Evolutionary conservation across 495 filamentous ascomycete species (phyloP).

Genomic region (Daldinia childiae): DNA sequence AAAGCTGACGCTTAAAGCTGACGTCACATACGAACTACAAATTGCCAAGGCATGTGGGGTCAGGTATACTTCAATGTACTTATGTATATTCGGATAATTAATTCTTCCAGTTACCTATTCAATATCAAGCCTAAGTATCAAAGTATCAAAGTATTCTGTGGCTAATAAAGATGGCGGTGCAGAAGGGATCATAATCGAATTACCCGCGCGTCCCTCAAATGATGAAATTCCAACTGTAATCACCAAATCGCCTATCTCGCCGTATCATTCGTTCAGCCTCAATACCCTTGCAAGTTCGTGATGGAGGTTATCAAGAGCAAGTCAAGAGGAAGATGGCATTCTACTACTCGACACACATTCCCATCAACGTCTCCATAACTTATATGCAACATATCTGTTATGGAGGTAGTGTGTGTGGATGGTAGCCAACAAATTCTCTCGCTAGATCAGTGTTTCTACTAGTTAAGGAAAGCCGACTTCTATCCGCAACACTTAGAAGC

Average conservation of each 20-base stretch:
- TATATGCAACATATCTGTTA: constrained; percentile 1
- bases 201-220: constrained; percentile 4
- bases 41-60: too few species aligned
- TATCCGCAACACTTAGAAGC: constrained; percentile 20
- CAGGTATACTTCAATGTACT: too few species aligned
- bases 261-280: constrained; percentile 33
- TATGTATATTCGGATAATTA: background rate
- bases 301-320: constrained; percentile 6
- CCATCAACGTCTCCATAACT: constrained; percentile 23
- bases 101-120: background rate
- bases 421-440: constrained; percentile 12
- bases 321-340: constrained; percentile 9
- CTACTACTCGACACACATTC: constrained; percentile 11
- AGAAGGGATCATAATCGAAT: background rate
- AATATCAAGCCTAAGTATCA: too few species aligned
- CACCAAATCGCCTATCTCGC: constrained; percentile 32
- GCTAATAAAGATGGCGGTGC: constrained; percentile 24
- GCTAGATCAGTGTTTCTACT: constrained; percentile 18
- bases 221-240: constrained; percentile 35
- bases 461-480: constrained; percentile 15
- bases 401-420: constrained; percentile 5
- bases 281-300: constrained; percentile 11
- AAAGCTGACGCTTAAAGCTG: constrained; percentile 19
- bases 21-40: constrained; percentile 21
- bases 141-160: background rate